Base-by-base conservation (phyloP, 176 grass and related monocot species). In the Coix lacrymajobi region DNA sequence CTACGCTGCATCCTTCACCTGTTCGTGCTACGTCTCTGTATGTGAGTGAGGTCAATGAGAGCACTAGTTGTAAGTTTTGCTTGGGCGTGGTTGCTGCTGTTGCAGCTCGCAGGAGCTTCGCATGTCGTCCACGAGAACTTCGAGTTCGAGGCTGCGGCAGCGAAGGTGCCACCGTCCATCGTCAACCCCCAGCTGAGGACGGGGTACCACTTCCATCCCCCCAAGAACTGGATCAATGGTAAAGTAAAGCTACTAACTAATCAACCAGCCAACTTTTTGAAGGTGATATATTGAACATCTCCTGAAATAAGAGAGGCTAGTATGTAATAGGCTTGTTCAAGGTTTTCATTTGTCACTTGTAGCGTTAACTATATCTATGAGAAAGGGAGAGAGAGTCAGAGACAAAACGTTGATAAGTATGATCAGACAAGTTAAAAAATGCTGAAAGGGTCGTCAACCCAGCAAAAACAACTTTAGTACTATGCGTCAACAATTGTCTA, bases 151-250 rank as follows among this genome's bases (percentile, higher is more conserved):
- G 38, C 39, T 10, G 46, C 65, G 13, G 17, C 69, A 29, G 37
- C 52, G 32, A 32, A 56, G 22, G 86, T 90, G 68, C 84, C 86
- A 49, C 11, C 71, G 1, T 89, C 93, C 58, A 77, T 90, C 52
- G 31, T 90, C 20, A 31, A 48, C 48, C 16, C 87, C 15, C 28
- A 67, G 38, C 60, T 91, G n/a, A 85, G 71, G n/a, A 88, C 86
- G 0, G 88, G 68, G 39, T 96, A 85, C 60, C 93, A 96, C 79
- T 96, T 96, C 86, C 88, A 83, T 68, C 90, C 93, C n/a, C 62
- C 25, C n/a, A 86, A 64, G 66, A 90, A 96, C 54, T 96, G 93
- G 90, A 91, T 96, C 78, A 96, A 96, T 84, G 93, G 93, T 96
- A 88, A 84, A 77, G 65, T 34, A 10, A 56, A 37, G 22, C 57